phyloP scores from a whole-genome alignment of 352 stramenopile genomes.

The Phytopythium helicoides region DNA sequence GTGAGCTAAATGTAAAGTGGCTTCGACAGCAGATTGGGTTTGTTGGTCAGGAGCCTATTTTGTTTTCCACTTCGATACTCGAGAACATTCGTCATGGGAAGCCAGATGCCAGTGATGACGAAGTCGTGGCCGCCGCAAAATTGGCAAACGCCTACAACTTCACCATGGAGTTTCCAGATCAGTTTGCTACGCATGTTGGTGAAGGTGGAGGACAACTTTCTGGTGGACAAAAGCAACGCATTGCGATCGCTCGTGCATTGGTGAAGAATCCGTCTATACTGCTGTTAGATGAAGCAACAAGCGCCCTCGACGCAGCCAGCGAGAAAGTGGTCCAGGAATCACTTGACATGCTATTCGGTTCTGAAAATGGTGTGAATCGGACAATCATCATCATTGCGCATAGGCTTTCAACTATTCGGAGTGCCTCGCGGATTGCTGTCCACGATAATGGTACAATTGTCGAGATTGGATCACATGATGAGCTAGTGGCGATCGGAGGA shows the following conservation, averaged over 20 bases:
- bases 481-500: constrained; percentile 72
- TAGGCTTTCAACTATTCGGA: constrained; percentile 91
- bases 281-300: constrained; percentile 91
- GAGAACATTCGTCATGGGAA: constrained; percentile 19
- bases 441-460: constrained; percentile 91
- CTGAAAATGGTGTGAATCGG: constrained; percentile 22
- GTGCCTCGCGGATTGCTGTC: constrained; percentile 94
- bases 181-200: constrained; percentile 89
- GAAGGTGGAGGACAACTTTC: constrained; percentile 72
- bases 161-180: constrained; percentile 74
- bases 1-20: no score
- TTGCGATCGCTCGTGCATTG: constrained; percentile 88
- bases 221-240: constrained; percentile 88
- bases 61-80: constrained; percentile 68
- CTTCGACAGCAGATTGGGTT: constrained; percentile 61
- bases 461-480: constrained; percentile 91
- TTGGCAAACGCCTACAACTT: constrained; percentile 34
- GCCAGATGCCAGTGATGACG: background rate
- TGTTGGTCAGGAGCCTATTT: constrained; percentile 85
- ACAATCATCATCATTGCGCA: constrained; percentile 95
- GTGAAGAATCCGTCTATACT: constrained; percentile 87
- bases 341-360: constrained; percentile 49
- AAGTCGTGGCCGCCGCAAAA: constrained; percentile 4
- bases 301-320: constrained; percentile 75
- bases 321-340: constrained; percentile 83